A percentile compares a stretch with the other conserved stretches of the same genome.
Evolutionary conservation across 345 rosid genomes (phyloP).

Genomic region (Syzygium aromaticum): DNA sequence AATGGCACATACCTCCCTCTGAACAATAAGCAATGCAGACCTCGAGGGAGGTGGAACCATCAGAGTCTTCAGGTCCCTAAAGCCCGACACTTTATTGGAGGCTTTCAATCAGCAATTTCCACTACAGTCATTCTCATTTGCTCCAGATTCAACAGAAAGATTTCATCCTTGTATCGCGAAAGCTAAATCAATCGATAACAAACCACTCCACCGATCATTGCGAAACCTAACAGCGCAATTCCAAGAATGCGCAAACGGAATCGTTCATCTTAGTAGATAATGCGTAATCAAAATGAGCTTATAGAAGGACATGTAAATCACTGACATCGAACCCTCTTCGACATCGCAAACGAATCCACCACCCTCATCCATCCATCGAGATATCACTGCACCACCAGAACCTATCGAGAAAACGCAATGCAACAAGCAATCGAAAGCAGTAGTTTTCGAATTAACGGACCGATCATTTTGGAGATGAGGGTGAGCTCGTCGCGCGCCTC

Average conservation of each 20-base stretch:
- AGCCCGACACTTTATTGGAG: neutral
- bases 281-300: neutral
- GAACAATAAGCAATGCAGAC: neutral
- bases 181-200: neutral
- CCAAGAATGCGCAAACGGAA: neutral
- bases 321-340: neutral
- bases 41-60: neutral
- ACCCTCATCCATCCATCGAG: neutral
- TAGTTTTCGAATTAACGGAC: slow-evolving; percentile 24
- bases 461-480: slow-evolving; percentile 89
- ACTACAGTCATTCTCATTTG: neutral
- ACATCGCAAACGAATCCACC: neutral
- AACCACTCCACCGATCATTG: neutral
- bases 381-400: neutral
- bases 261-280: neutral
- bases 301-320: neutral
- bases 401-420: neutral
- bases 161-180: neutral
- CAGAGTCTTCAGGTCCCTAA: neutral
- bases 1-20: neutral
- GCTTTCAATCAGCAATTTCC: neutral
- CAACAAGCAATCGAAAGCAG: neutral
- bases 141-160: neutral
- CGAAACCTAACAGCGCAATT: neutral
- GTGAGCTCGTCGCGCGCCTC: slow-evolving; percentile 95